phyloP scores from a whole-genome alignment of 257 asterid genomes.

The Nicotiana tomentosiformis region DNA sequence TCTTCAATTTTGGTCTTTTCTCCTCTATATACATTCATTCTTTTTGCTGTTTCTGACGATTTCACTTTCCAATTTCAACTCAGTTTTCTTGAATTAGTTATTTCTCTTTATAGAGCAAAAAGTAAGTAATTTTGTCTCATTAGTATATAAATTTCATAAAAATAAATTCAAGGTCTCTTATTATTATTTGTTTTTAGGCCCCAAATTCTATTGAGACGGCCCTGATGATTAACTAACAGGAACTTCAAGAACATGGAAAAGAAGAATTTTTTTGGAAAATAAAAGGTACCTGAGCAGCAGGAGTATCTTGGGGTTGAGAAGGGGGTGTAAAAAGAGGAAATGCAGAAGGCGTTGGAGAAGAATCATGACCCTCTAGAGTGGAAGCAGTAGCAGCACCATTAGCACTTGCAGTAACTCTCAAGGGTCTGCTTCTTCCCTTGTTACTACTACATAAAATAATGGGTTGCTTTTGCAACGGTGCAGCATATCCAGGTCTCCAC shows the following conservation, averaged over 20 bases:
- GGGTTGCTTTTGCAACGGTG: constrained; percentile 17
- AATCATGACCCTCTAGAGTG: constrained; percentile 7
- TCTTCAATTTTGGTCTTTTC: too few species aligned
- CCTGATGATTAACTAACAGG: background rate
- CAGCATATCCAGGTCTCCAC: constrained; percentile 17
- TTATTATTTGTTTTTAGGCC: too few species aligned
- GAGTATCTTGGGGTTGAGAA: constrained; percentile 34
- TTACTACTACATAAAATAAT: constrained; percentile 17
- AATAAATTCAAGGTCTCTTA: too few species aligned
- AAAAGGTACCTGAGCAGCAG: constrained; percentile 61
- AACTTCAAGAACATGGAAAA: constrained; percentile 1
- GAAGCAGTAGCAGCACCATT: constrained; percentile 25
- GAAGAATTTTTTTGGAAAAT: background rate
- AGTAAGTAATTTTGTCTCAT: too few species aligned
- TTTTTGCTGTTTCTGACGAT: too few species aligned
- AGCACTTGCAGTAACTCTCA: constrained; percentile 21
- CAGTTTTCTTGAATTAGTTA: too few species aligned
- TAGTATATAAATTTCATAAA: too few species aligned
- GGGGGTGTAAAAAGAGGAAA: constrained; percentile 58
- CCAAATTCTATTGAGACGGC: too few species aligned
- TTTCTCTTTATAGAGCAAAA: too few species aligned
- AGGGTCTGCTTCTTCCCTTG: constrained; percentile 21
- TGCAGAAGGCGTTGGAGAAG: constrained; percentile 33
- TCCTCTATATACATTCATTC: too few species aligned
- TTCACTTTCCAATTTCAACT: too few species aligned